Percentiles rank a stretch among this genome's conserved stretches.
Evolutionary conservation across 2,329 filamentous ascomycete species (phyloP).

Genomic region (Penicillium oxalicum): DNA sequence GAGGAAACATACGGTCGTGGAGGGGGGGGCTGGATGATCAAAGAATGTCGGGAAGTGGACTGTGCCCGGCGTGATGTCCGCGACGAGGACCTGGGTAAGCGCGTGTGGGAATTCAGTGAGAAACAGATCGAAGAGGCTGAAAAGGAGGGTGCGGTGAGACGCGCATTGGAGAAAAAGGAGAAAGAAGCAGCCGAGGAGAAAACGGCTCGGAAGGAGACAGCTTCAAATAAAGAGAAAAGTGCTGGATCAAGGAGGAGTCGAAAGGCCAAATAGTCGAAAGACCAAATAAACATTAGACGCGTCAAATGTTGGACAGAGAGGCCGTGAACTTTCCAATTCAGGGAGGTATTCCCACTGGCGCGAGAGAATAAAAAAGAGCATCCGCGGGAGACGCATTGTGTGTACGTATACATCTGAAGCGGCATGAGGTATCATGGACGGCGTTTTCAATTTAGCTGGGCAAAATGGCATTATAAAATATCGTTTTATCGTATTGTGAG

Average conservation of each 20-base stretch:
- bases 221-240: slow-evolving; percentile 25
- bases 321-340: too few species aligned
- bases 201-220: slow-evolving; percentile 14
- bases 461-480: not conserved
- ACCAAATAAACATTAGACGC: slow-evolving; percentile 15
- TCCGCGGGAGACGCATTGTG: not conserved
- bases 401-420: not conserved
- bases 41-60: slow-evolving; percentile 77
- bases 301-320: too few species aligned
- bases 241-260: slow-evolving; percentile 38
- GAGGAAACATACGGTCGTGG: slow-evolving; percentile 63
- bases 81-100: slow-evolving; percentile 74
- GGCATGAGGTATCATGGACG: not conserved
- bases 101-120: slow-evolving; percentile 85
- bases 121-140: slow-evolving; percentile 74
- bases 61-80: slow-evolving; percentile 66
- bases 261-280: slow-evolving; percentile 32
- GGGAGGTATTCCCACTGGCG: too few species aligned
- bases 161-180: slow-evolving; percentile 54
- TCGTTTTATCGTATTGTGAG: too few species aligned
- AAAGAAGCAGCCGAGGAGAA: slow-evolving; percentile 26
- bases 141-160: slow-evolving; percentile 64
- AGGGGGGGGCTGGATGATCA: slow-evolving; percentile 66
- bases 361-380: too few species aligned
- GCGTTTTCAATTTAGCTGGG: not conserved